Percentiles rank a stretch among this genome's conserved stretches.
Conservation (phyloP, 306 rosid genomes). For the Canavalia gladiata region DNA sequence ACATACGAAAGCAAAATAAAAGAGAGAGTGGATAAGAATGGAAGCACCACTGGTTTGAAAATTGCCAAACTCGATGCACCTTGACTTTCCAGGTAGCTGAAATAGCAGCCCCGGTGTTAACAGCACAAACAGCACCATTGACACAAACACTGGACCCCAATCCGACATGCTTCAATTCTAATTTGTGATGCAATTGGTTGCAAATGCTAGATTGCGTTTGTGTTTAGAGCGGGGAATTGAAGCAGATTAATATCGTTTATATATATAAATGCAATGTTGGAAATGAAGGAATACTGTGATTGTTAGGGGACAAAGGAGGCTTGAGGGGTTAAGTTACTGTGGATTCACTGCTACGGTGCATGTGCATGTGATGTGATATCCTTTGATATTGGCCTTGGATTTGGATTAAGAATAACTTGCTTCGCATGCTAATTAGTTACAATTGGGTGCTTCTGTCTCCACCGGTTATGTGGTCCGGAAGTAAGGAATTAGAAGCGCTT, state of each 20-base stretch:
- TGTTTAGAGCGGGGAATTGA: too few species aligned
- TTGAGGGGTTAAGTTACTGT: background rate
- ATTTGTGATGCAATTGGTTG: background rate
- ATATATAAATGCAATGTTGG: background rate
- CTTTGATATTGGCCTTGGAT: constrained; percentile 27
- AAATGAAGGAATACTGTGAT: background rate
- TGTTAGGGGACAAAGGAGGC: constrained; percentile 24
- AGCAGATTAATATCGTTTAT: background rate
- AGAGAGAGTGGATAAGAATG: constrained; percentile 76
- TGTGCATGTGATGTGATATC: constrained; percentile 32
- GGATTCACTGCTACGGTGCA: constrained; percentile 21
- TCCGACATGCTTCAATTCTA: constrained; percentile 59
- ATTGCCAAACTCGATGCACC: constrained; percentile 83
- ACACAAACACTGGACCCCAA: constrained; percentile 90
- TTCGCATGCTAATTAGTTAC: constrained; percentile 42
- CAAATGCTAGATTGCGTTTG: background rate
- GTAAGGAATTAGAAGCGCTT: constrained; percentile 44
- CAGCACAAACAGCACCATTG: constrained; percentile 76
- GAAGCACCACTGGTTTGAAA: constrained; percentile 87
- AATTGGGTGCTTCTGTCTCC: constrained; percentile 10
- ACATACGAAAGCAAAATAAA: constrained; percentile 78
- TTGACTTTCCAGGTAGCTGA: constrained; percentile 73
- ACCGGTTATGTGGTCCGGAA: constrained; percentile 38
- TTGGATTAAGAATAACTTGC: constrained; percentile 59
- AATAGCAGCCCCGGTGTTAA: constrained; percentile 80